phyloP scores from a whole-genome alignment of 345 rosid species.

The Rubroshorea leprosula region DNA sequence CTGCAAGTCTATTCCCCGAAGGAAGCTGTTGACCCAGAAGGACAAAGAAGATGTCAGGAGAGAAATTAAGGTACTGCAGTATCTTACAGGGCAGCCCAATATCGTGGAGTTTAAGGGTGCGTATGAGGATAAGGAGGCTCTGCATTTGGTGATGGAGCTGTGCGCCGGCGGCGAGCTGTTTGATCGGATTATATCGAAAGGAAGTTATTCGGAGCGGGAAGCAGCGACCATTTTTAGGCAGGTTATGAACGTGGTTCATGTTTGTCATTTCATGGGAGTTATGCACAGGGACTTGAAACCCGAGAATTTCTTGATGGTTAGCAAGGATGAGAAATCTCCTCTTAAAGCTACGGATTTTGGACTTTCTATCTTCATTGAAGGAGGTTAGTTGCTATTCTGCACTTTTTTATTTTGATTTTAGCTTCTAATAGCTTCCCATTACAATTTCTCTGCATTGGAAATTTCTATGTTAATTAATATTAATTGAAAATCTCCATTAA shows the following conservation, averaged over 20 bases:
- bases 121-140: constrained; percentile 55
- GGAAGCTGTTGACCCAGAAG: constrained; percentile 38
- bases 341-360: constrained; percentile 88
- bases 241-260: constrained; percentile 81
- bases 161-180: constrained; percentile 96
- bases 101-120: constrained; percentile 82
- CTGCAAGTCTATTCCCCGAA: constrained; percentile 76
- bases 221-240: constrained; percentile 69
- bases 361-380: constrained; percentile 83
- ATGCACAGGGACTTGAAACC: constrained; percentile 92
- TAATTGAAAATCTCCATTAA: too few relatives aligned
- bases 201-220: constrained; percentile 71
- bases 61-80: constrained; percentile 72
- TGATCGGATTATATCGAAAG: constrained; percentile 69
- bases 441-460: not conserved
- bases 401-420: not conserved
- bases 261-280: constrained; percentile 93
- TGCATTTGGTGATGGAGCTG: constrained; percentile 84
- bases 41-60: constrained; percentile 66
- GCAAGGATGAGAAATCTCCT: constrained; percentile 38
- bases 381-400: constrained; percentile 38
- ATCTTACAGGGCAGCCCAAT: constrained; percentile 83
- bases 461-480: not conserved
- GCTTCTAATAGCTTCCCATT: not conserved
- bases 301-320: constrained; percentile 79